Percentiles rank a stretch among this genome's conserved stretches.
Conservation (phyloP, 495 filamentous ascomycete species). For the Xylaria intraflava region DNA sequence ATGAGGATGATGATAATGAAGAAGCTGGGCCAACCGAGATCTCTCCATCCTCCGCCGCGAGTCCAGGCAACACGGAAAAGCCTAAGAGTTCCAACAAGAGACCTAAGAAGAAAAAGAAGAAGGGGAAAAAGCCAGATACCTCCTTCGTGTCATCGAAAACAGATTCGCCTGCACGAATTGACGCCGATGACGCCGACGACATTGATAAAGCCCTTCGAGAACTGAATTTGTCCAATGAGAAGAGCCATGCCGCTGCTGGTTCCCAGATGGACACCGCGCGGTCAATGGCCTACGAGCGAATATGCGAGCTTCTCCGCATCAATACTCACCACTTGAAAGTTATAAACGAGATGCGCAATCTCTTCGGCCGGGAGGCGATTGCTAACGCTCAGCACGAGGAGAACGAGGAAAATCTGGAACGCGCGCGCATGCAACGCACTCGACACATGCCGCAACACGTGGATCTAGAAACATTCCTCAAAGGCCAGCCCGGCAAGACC, state of each 20-base stretch:
- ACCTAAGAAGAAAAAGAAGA: slow-evolving; percentile 58
- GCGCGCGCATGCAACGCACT: slow-evolving; percentile 31
- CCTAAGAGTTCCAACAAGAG: slow-evolving; percentile 47
- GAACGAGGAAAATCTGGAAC: slow-evolving; percentile 47
- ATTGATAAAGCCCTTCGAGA: slow-evolving; percentile 74
- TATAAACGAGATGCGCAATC: slow-evolving; percentile 83
- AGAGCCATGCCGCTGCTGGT: slow-evolving; percentile 1
- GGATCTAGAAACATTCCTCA: slow-evolving; percentile 65
- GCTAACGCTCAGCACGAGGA: slow-evolving; percentile 54
- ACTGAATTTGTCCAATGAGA: slow-evolving; percentile 40
- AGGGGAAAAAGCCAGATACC: slow-evolving; percentile 31
- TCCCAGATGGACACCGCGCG: slow-evolving; percentile 7
- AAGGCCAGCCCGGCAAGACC: slow-evolving; percentile 53
- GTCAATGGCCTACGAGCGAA: slow-evolving; percentile 26
- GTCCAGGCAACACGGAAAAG: slow-evolving; percentile 38
- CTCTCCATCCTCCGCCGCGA: slow-evolving; percentile 24
- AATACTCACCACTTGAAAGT: slow-evolving; percentile 78
- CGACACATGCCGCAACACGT: slow-evolving; percentile 49
- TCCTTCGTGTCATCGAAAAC: neutral
- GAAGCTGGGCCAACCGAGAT: neutral
- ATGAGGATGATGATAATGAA: slow-evolving; percentile 26
- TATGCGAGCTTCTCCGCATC: slow-evolving; percentile 60
- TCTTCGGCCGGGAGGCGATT: slow-evolving; percentile 80
- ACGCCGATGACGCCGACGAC: slow-evolving; percentile 63
- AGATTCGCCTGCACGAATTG: slow-evolving; percentile 25